Evolutionary conservation across 345 rosid genomes (phyloP).

Genomic region (Isatis tinctoria): DNA sequence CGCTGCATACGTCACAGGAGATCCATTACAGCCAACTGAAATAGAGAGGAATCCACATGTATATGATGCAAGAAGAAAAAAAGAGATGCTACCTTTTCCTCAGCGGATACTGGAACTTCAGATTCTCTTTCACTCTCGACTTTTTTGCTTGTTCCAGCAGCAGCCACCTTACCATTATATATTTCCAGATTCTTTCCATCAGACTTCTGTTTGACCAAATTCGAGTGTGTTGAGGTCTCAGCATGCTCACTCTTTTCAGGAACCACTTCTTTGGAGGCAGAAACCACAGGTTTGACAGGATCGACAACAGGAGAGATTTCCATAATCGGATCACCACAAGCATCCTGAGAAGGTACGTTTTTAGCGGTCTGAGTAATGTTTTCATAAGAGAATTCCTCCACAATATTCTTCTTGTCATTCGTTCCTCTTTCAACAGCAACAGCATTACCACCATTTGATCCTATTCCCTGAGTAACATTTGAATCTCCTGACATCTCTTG

Average conservation of each 20-base stretch:
- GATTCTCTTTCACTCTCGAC: slow-evolving; percentile 29
- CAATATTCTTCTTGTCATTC: background rate
- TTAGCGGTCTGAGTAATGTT: slow-evolving; percentile 25
- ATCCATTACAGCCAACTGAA: slow-evolving; percentile 11
- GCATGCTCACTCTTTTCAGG: slow-evolving; percentile 29
- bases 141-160: slow-evolving; percentile 33
- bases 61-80: slow-evolving; percentile 4
- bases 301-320: slow-evolving; percentile 26
- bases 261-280: slow-evolving; percentile 33
- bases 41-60: background rate
- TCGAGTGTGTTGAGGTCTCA: slow-evolving; percentile 31
- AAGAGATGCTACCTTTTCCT: slow-evolving; percentile 53
- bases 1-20: slow-evolving; percentile 41
- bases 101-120: slow-evolving; percentile 30
- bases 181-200: background rate
- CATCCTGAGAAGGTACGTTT: slow-evolving; percentile 20
- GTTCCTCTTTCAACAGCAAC: slow-evolving; percentile 27
- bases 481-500: slow-evolving; percentile 21
- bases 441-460: slow-evolving; percentile 31
- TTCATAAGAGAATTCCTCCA: slow-evolving; percentile 27
- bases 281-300: slow-evolving; percentile 26
- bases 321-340: slow-evolving; percentile 21
- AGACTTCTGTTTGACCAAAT: slow-evolving; percentile 8
- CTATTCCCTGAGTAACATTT: slow-evolving; percentile 29
- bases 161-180: slow-evolving; percentile 10